Base-by-base conservation (phyloP, 306 rosid species). In the Vigna radiata region DNA sequence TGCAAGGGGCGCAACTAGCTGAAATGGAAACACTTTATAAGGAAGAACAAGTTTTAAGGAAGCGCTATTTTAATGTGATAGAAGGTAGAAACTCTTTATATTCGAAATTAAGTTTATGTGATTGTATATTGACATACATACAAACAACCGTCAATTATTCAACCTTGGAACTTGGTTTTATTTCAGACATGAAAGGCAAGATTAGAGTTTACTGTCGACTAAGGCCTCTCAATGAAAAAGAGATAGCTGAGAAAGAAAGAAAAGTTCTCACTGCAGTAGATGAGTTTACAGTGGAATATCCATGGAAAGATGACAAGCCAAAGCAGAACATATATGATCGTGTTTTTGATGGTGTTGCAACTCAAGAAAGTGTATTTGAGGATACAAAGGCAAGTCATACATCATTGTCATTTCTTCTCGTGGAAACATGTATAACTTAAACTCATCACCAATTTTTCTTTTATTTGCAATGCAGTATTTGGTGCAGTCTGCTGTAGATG, bases 111-210 rank as follows among this genome's bases (percentile, higher is more conserved):
- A 60, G 47, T 61, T 14, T 21, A 56, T 33, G 48, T 46, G 23
- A 43, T 13, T 19, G 37, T 41, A 58, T 58, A 58, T 66, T 33
- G 23, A 63, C 41, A 52, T 78, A 36, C 27, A 14, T 37, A 55
- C 49, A 44, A 44, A 44, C 62, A 6, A 39, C 14, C 68, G 47
- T 77, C 31, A 47, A n/a, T 21, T 67, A 37, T 33, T 33, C n/a
- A 64, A 39, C 81, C n/a, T 29, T 43, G 39, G 49, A 54, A 62
- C 21, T 83, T 81, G 52, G 36, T 61, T 77, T 19, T 50, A 10
- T 83, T 77, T 79, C 86, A 95, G 99, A 95, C 72, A 95, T 95
- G 99, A 95, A 95, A 87, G 99, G 99, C 68, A 95, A 95, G 88
- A 92, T 95, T n/a, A 82, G 99, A 88, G 99, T 95, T 81, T 95